Conservation (phyloP, 2,329 filamentous ascomycete genomes). For the Ophiostoma sp. region DNA sequence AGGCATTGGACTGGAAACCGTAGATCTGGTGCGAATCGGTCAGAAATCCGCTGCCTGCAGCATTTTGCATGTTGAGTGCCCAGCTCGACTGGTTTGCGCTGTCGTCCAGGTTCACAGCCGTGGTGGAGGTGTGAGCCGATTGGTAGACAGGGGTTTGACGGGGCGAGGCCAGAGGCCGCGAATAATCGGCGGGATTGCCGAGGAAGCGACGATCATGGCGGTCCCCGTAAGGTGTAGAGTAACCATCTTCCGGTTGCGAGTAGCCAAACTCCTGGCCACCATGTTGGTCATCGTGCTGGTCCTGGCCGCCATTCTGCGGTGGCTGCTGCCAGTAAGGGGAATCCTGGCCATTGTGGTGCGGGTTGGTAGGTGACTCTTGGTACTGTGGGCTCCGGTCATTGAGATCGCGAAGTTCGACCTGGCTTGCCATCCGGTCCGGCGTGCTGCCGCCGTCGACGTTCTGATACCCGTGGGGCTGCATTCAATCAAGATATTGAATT, state of each 20-base stretch:
- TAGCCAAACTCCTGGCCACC: conserved; percentile 13
- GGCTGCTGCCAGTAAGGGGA: conserved; percentile 11
- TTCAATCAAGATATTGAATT: neutral
- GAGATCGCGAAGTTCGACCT: conserved; percentile 24
- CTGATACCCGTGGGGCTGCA: conserved; percentile 23
- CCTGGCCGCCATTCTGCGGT: neutral
- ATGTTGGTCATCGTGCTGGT: conserved; percentile 19
- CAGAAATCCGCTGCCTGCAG: conserved; percentile 22
- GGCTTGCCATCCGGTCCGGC: conserved; percentile 17
- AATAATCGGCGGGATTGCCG: conserved; percentile 17
- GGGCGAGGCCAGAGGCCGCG: conserved; percentile 19
- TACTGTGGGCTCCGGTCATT: conserved; percentile 17
- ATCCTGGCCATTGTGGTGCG: conserved; percentile 13
- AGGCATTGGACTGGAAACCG: conserved; percentile 23
- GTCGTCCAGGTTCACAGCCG: conserved; percentile 24
- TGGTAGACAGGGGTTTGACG: conserved; percentile 24
- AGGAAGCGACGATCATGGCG: conserved; percentile 13
- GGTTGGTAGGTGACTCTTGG: conserved; percentile 14
- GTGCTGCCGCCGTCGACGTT: conserved; percentile 18
- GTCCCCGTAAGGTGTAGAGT: conserved; percentile 14
- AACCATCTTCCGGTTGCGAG: conserved; percentile 16
- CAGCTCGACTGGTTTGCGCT: conserved; percentile 20
- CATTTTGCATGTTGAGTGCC: conserved; percentile 18
- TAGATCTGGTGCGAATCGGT: conserved; percentile 23
- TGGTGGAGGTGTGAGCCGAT: conserved; percentile 24